A percentile compares a stretch with the other conserved stretches of the same genome.
Conservation (phyloP, 495 filamentous ascomycete species). For the Penicillium antarcticum region DNA sequence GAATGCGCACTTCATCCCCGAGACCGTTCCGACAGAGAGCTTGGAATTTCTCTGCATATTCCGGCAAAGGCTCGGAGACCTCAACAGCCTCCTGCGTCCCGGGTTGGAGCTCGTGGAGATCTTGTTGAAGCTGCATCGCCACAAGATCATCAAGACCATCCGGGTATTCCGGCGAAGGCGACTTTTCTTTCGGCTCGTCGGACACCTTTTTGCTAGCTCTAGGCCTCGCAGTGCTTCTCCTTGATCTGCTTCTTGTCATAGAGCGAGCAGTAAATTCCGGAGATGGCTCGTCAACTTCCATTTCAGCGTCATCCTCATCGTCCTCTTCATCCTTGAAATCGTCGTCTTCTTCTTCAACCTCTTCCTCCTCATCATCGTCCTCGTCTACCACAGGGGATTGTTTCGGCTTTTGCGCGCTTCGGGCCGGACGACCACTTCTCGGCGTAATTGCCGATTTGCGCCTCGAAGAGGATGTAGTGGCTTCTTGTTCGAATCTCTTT, state of each 20-base stretch:
- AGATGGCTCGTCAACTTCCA: conserved; percentile 18
- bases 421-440: conserved; percentile 19
- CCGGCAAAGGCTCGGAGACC: conserved; percentile 26
- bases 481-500: conserved; percentile 33
- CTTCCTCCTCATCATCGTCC: conserved; percentile 16
- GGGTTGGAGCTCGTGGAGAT: conserved; percentile 19
- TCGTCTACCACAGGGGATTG: conserved; percentile 10
- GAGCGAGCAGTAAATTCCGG: conserved; percentile 14
- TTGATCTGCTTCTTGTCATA: conserved; percentile 27
- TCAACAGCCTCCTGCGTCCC: conserved; percentile 11
- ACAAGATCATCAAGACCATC: conserved; percentile 43
- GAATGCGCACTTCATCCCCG: conserved; percentile 28
- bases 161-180: conserved; percentile 29
- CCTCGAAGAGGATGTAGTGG: conserved; percentile 20
- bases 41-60: conserved; percentile 36
- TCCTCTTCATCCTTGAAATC: conserved; percentile 18
- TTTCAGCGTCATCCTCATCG: conserved; percentile 14
- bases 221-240: conserved; percentile 23
- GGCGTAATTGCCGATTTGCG: conserved; percentile 22
- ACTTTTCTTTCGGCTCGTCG: conserved; percentile 13
- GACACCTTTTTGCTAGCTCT: conserved; percentile 10
- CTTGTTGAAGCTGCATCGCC: conserved; percentile 41
- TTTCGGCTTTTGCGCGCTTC: conserved; percentile 21
- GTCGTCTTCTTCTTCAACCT: conserved; percentile 10
- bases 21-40: conserved; percentile 29